phyloP scores from a whole-genome alignment of 257 asterid genomes.

The Solanum appendiculatum region DNA sequence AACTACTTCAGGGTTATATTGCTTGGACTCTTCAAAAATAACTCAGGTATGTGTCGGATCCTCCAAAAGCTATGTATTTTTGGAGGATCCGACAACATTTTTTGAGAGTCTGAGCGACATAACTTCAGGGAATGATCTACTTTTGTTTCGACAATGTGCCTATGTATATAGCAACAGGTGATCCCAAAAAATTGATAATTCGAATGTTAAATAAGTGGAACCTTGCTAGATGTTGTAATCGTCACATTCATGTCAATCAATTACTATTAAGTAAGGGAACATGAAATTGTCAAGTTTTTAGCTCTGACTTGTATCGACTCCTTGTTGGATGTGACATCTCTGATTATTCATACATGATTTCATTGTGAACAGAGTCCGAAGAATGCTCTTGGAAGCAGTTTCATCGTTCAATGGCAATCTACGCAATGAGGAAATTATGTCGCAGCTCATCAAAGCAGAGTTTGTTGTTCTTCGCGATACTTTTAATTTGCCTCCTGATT shows the following conservation, averaged over 20 bases:
- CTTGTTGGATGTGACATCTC: background rate
- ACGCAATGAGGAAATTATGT: constrained; percentile 27
- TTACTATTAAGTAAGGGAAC: background rate
- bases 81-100: too few relatives aligned
- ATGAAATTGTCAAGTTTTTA: background rate
- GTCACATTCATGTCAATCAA: background rate
- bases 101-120: too few relatives aligned
- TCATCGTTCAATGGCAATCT: constrained; percentile 36
- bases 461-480: constrained; percentile 31
- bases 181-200: background rate
- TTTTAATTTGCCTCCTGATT: constrained; percentile 32
- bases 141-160: background rate
- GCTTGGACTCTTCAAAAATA: too few relatives aligned
- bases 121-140: too few relatives aligned
- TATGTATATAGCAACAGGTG: background rate
- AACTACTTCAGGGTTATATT: too few relatives aligned
- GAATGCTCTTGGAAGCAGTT: constrained; percentile 31
- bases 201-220: background rate
- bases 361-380: constrained; percentile 57
- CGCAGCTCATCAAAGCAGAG: constrained; percentile 33
- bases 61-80: too few relatives aligned
- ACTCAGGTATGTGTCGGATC: too few relatives aligned
- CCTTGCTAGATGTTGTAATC: background rate
- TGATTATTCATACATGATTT: constrained; percentile 42
- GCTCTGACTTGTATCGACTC: background rate